Base-by-base conservation (phyloP, 2,329 filamentous ascomycete genomes). In the Phaeosphaeriaceae sp. region DNA sequence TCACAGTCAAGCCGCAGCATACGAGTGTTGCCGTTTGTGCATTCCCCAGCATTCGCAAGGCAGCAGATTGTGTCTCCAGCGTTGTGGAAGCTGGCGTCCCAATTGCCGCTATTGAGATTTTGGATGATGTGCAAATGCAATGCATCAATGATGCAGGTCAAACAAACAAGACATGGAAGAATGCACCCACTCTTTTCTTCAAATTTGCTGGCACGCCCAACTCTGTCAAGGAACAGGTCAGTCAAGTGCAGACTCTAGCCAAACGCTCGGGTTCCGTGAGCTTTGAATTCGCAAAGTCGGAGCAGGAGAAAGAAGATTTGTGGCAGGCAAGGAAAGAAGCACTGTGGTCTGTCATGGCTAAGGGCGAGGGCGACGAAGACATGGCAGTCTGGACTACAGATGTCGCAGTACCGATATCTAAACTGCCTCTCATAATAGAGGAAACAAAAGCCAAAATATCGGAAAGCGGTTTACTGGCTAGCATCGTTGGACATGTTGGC, bases 111-210 rank as follows among this genome's bases (percentile, higher is more conserved):
- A 86, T 97, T 35, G 92, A 97, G 76, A 88, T 97, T 49, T 79
- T 97, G 21, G 92, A 97, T 75, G 92, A 96, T 68, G 87, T 92
- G 48, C 92, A 96, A 77, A 97, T 97, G 87, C 74, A 77, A 42
- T 84, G 87, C 35, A 83, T 90, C 60, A 90, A 90, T 74, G 77
- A 82, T 21, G 83, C 86, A 1, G 87, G 87, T 20, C 81, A 79
- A 67, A 85, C 84, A 0, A 80, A 80, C 29, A 83, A 86, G 18
- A 77, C 76, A 30, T 92, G 88, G 88, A 82, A 83, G 48, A 87
- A 90, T 65, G 75, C 76, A 0, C 86, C 88, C 0, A 91, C 88
- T 0, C 76, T 92, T 2, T 92, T 92, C 64, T 84, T 92, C 76
- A 90, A 90, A 74, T 90, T 90, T 63, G 80, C 84, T 0, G 88